A percentile compares a stretch with the other conserved stretches of the same genome.
phyloP scores from a whole-genome alignment of 1,139 yeast species.

The Yamadazyma triangularis region DNA sequence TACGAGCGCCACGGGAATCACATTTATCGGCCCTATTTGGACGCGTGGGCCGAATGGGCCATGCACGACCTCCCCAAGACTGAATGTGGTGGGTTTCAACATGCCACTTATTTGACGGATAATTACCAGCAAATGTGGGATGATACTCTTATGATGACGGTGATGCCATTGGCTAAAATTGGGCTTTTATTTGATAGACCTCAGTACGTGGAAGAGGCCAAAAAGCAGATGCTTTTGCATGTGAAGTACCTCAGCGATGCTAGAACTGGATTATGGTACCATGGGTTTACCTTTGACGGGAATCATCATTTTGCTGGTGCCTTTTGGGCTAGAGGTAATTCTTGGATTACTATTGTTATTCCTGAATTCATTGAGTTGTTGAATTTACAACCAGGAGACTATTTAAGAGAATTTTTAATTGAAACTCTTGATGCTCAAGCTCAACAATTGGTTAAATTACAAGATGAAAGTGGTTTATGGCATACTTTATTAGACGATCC shows the following conservation, averaged over 20 bases:
- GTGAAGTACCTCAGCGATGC: conserved; percentile 25
- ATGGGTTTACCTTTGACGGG: conserved; percentile 28
- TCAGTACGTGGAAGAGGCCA: conserved; percentile 27
- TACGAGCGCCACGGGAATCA: conserved; percentile 19
- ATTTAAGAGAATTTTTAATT: conserved; percentile 18
- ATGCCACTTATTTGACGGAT: conserved; percentile 25
- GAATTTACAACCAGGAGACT: conserved; percentile 19
- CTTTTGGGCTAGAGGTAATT: conserved; percentile 33
- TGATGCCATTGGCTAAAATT: conserved; percentile 30
- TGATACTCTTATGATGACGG: conserved; percentile 33
- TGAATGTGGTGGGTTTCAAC: conserved; percentile 30
- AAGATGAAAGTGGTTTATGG: conserved; percentile 26
- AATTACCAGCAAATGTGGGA: conserved; percentile 31
- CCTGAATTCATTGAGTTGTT: conserved; percentile 29
- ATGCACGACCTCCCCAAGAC: conserved; percentile 25
- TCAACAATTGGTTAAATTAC: conserved; percentile 17
- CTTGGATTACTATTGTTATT: conserved; percentile 32
- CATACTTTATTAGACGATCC: conserved; percentile 28
- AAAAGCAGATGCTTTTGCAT: conserved; percentile 27
- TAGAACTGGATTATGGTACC: conserved; percentile 27
- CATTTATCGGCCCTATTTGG: conserved; percentile 23
- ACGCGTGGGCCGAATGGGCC: conserved; percentile 33
- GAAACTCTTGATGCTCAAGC: conserved; percentile 26
- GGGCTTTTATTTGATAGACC: conserved; percentile 23
- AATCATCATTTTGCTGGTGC: conserved; percentile 28